phyloP scores from a whole-genome alignment of 164 flowering plant genomes.

The Dillenia turbinata region DNA sequence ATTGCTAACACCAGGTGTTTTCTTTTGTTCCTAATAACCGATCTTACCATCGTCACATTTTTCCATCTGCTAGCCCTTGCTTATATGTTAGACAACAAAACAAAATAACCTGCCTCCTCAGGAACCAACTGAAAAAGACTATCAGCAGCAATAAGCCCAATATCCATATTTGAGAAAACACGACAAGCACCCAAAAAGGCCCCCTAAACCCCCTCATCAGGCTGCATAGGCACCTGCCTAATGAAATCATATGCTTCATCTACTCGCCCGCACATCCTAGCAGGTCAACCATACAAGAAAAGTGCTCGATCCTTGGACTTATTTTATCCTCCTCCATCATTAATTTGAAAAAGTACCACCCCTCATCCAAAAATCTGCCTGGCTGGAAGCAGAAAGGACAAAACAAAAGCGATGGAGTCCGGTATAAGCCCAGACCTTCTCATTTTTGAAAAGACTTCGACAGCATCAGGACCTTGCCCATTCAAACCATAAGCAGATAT shows the following conservation, averaged over 20 bases:
- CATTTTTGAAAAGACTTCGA: constrained; percentile 22
- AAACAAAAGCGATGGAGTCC: constrained; percentile 36
- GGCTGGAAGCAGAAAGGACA: constrained; percentile 31
- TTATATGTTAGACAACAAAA: constrained; percentile 34
- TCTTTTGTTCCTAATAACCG: constrained; percentile 27
- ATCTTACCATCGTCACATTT: constrained; percentile 23
- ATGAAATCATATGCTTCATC: constrained; percentile 33
- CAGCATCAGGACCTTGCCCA: constrained; percentile 25
- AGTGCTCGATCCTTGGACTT: constrained; percentile 33
- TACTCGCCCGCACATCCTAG: constrained; percentile 34
- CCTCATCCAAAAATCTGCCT: constrained; percentile 27
- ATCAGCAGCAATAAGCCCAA: constrained; percentile 35
- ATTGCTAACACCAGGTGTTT: constrained; percentile 33
- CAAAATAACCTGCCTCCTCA: constrained; percentile 36
- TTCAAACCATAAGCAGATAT: constrained; percentile 30
- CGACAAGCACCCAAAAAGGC: constrained; percentile 34
- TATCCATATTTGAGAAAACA: constrained; percentile 23
- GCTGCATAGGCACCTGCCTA: constrained; percentile 28
- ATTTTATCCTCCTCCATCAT: constrained; percentile 26
- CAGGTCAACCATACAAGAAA: constrained; percentile 37
- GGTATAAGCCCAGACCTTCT: constrained; percentile 17
- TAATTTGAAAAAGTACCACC: constrained; percentile 15
- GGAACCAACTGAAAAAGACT: constrained; percentile 31
- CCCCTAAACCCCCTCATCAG: constrained; percentile 44
- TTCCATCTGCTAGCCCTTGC: constrained; percentile 42